These are phyloP conservation scores for Paxillus rubicundulus DNA, from an alignment of 768 basidiomycete species.

Conservation along the genomic window DNA sequence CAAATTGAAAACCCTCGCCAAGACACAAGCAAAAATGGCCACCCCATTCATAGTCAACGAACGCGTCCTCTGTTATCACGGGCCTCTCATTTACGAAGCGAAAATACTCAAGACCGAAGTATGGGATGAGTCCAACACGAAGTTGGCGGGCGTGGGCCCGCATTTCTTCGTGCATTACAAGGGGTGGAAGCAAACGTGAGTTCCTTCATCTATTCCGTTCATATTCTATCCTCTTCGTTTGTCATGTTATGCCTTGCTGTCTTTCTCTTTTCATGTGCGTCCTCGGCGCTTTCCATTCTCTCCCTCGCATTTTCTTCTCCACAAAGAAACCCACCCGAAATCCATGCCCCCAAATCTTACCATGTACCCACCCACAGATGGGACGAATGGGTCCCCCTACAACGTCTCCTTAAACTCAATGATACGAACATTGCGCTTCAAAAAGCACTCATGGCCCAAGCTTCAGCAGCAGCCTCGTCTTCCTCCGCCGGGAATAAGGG, in stretches of 20 bases:
- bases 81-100: constrained; percentile 93
- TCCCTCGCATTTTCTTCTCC: constrained; percentile 1
- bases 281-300: background rate
- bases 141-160: constrained; percentile 60
- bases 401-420: constrained; percentile 79
- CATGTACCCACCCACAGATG: constrained; percentile 39
- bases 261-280: background rate
- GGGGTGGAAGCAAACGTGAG: constrained; percentile 97
- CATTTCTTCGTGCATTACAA: constrained; percentile 98
- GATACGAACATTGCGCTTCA: constrained; percentile 79
- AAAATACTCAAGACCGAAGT: constrained; percentile 75
- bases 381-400: constrained; percentile 94
- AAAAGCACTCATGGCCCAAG: constrained; percentile 55
- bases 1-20: too few relatives aligned
- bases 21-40: constrained; percentile 8
- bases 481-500: constrained; percentile 30
- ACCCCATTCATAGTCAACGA: constrained; percentile 59
- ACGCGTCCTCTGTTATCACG: constrained; percentile 90
- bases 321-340: too few relatives aligned
- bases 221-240: too few relatives aligned
- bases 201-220: background rate
- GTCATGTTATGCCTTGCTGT: background rate
- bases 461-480: constrained; percentile 41
- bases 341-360: background rate
- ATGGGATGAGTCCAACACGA: constrained; percentile 62